A percentile compares a stretch with the other conserved stretches of the same genome.
Conservation (phyloP, 495 filamentous ascomycete species). For the Aspergillus sclerotiicarbonarius region DNA sequence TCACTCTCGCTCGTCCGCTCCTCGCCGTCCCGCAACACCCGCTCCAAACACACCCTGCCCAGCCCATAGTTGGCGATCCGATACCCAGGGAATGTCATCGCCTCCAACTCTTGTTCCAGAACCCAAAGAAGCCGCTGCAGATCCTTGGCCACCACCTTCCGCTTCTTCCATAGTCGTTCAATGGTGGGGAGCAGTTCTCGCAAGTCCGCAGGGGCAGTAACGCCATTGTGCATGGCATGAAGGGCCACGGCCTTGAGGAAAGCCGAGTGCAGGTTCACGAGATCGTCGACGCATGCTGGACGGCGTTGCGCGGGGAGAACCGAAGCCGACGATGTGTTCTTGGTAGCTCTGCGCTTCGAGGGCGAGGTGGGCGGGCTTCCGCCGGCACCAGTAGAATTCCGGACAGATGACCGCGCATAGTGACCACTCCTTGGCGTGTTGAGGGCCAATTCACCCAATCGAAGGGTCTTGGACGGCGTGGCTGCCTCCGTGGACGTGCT, state of each 20-base stretch:
- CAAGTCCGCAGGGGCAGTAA: conserved; percentile 37
- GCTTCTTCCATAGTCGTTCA: conserved; percentile 46
- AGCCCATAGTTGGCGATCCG: conserved; percentile 46
- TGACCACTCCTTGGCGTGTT: conserved; percentile 40
- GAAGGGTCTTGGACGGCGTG: conserved; percentile 44
- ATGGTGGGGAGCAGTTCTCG: conserved; percentile 40
- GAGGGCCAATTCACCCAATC: conserved; percentile 37
- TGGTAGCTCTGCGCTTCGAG: conserved; percentile 26
- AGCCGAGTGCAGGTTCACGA: conserved; percentile 37
- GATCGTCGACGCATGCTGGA: conserved; percentile 32
- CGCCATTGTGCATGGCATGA: conserved; percentile 42
- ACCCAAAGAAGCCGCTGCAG: conserved; percentile 45
- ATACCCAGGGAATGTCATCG: conserved; percentile 23
- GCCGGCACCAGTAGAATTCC: conserved; percentile 13
- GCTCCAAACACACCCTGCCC: conserved; percentile 39
- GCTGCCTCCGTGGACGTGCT: background rate
- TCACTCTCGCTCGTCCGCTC: conserved; percentile 28
- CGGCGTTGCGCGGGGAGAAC: conserved; percentile 10
- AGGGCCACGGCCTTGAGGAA: conserved; percentile 42
- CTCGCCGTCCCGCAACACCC: conserved; percentile 12
- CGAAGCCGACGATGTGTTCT: background rate
- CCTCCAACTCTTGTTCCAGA: conserved; percentile 30
- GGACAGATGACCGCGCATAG: conserved; percentile 27
- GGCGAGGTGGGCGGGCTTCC: conserved; percentile 22
- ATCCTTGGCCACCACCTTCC: conserved; percentile 45